Base-by-base conservation (phyloP, 176 grass and related monocot genomes). In the Cymbopogon citratus region DNA sequence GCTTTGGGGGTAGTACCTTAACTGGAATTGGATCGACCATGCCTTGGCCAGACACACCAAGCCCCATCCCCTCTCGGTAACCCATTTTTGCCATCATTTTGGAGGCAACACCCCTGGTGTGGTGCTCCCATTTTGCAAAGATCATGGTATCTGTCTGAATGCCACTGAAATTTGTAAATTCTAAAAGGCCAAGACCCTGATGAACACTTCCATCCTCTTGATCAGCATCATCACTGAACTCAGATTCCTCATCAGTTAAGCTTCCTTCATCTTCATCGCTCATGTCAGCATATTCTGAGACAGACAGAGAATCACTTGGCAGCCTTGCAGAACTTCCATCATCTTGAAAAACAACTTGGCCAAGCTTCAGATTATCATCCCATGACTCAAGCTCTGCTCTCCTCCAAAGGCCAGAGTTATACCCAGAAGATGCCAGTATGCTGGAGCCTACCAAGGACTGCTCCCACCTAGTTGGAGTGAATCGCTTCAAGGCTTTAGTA, bases 51-150 rank as follows among this genome's bases (percentile, higher is more conserved):
- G 95, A 98, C 0, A 76, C 75, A 69, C 95, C 95, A 35, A 98
- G 84, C 5, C 95, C 95, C 95, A 94, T 98, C 5, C 95, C 95
- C 74, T 94, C 92, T 25, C 88, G 78, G 63, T 98, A 98, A 12
- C 95, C 95, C 95, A 94, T 98, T 35, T 83, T 98, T 70, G 95
- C 92, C 95, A 98, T 98, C 90, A 98, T 93, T 80, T 98, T 98
- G 14, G 95, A 98, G 86, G 90, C 95, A 12, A 98, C 86, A 11
- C 92, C 95, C 36, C 95, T 91, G 8, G 92, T 98, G 59, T 98
- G 95, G 52, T 94, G 65, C 67, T 98, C 95, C 95, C 92, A 98
- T 36, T 89, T 98, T 51, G 95, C 95, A 91, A 98, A 98, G 56
- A 94, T 81, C 41, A 63, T 61, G 0, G 92, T 98, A 61, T 98